Evolutionary conservation across 306 rosid genomes (phyloP).

Genomic region (Chamaecrista fasciculata): DNA sequence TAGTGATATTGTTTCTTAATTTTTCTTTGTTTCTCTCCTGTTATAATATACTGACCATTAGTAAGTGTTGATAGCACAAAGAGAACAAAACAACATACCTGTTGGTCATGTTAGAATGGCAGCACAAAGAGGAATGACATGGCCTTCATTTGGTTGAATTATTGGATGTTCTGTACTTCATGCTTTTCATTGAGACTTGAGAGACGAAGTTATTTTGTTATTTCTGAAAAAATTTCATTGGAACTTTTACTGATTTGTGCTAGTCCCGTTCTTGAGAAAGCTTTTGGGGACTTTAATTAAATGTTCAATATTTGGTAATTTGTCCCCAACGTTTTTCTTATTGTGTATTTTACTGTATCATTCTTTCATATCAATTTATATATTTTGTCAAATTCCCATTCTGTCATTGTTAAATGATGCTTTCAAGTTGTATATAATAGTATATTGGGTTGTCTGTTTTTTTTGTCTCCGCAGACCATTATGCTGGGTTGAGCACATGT

Average conservation of each 20-base stretch:
- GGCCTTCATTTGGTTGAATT: conserved; percentile 11
- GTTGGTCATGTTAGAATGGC: conserved; percentile 6
- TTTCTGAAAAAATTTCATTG: neutral
- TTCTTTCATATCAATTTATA: conserved; percentile 3
- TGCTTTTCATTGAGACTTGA: neutral
- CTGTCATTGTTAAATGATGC: neutral
- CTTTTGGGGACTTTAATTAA: neutral
- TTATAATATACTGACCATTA: conserved; percentile 4
- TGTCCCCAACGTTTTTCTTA: neutral
- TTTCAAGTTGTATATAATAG: neutral
- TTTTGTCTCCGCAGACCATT: conserved; percentile 53
- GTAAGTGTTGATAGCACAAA: neutral
- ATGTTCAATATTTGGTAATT: conserved; percentile 16
- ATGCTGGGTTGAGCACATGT: conserved; percentile 89
- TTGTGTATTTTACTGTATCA: neutral
- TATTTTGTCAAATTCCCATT: conserved; percentile 16
- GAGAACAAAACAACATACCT: neutral
- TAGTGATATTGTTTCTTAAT: conserved; percentile 9
- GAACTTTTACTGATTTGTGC: neutral
- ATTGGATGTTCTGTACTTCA: neutral
- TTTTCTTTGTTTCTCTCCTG: neutral
- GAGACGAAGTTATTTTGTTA: neutral
- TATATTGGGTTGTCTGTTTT: conserved; percentile 20
- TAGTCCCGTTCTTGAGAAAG: neutral
- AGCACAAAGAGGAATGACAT: neutral